phyloP scores from a whole-genome alignment of 305 asterid genomes.

The Fraxinus dipetala region DNA sequence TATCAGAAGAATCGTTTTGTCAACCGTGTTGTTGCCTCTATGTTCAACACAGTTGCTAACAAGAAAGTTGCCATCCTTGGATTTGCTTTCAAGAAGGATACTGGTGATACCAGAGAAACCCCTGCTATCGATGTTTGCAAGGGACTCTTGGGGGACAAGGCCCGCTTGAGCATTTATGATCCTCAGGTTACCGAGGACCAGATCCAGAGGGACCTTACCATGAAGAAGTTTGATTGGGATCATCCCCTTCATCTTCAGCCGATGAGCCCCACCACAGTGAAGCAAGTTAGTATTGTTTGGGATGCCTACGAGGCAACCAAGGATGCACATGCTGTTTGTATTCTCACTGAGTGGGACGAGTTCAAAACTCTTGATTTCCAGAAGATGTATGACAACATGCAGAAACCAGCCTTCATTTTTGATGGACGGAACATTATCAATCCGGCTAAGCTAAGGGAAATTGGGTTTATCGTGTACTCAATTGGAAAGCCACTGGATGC shows the following conservation, averaged over 20 bases:
- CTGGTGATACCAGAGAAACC: constrained; percentile 77
- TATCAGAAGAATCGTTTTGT: constrained; percentile 73
- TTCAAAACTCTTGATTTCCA: constrained; percentile 74
- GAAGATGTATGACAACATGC: constrained; percentile 73
- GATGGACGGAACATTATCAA: constrained; percentile 66
- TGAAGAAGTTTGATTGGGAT: constrained; percentile 91
- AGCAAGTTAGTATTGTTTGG: constrained; percentile 71
- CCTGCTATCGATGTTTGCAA: constrained; percentile 77
- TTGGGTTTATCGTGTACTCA: constrained; percentile 72
- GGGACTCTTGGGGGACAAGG: constrained; percentile 72
- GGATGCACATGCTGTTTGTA: constrained; percentile 80
- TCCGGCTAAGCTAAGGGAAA: constrained; percentile 56
- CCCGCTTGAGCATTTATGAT: constrained; percentile 71
- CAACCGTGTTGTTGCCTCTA: constrained; percentile 65
- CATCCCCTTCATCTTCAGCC: constrained; percentile 91
- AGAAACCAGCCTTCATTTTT: constrained; percentile 69
- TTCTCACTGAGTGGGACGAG: constrained; percentile 92
- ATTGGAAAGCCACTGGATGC: constrained; percentile 77
- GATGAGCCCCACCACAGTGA: constrained; percentile 67
- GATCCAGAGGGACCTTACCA: constrained; percentile 75
- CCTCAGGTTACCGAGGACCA: constrained; percentile 89
- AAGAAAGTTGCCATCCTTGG: constrained; percentile 72
- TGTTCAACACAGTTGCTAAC: constrained; percentile 79
- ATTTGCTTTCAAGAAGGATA: constrained; percentile 73
- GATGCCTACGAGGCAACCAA: constrained; percentile 74